Evolutionary conservation across 2,329 filamentous ascomycete species (phyloP), one percentile per base, ranked within the genome.

Genomic region (Penicillium sp.): DNA sequence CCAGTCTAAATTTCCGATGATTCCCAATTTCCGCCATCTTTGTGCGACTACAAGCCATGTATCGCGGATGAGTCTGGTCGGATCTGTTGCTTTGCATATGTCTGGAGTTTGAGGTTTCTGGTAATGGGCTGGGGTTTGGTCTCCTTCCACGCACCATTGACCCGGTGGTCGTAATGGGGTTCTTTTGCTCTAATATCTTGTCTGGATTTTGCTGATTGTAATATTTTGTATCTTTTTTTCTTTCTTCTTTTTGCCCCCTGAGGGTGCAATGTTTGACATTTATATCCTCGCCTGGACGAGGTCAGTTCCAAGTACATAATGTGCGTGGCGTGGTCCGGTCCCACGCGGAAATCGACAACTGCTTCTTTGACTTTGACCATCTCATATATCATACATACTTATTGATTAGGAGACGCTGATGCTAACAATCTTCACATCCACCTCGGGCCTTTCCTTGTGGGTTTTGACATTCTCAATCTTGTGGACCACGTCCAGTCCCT

Each of bases 401-500:
- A 18, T 30, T 32, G 3, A 17, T 54, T 42, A 60, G 10, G 54
- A 55, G 13, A 61, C 41, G 25, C 35, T 45, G 23, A 98, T 94
- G 60, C 85, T 95, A 41, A 98, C 78, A 51, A 98, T 94, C 68
- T 95, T 96, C 56, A 98, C 89, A 61, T 98, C 92, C 57, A 95
- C 88, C 63, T 94, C 85, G 0, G 92, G 92, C 70, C 90, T 94
- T 69, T 98, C 93, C 71, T 83, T 83, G 64, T 84, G 81, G 3
- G 88, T 88, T 60, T 84, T 84, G 11, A 77, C 75, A 61, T 93
- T 95, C 68, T 98, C 92, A 60, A 98, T 98, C 70, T 83, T 86
- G 64, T 96, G 88, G 44, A 98, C 82, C 13, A 98, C 87, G 63
- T 98, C 92, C 59, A 96, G 70, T 0, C 92, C 92, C 59, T 89